Conservation (phyloP, 371 early-diverging fungal genomes). For the Saksenaea vasiformis region DNA sequence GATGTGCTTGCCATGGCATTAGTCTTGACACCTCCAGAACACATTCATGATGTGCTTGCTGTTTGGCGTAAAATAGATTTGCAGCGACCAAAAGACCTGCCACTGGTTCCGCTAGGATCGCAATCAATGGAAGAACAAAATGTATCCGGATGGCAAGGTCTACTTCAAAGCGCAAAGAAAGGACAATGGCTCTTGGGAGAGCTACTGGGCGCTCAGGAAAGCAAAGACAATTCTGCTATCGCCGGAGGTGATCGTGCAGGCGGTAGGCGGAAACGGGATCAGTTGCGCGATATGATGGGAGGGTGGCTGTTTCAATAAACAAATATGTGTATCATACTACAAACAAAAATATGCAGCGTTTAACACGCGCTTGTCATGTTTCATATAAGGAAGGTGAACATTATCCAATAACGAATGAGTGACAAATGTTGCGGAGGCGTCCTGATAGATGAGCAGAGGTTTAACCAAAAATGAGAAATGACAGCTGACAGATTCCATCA, state of each 20-base stretch:
- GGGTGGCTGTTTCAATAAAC: conserved; percentile 18
- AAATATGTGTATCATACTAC: conserved; percentile 6
- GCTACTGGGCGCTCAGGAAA: conserved; percentile 9
- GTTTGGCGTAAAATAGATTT: conserved; percentile 60
- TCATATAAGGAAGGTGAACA: too few species aligned
- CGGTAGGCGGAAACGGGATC: conserved; percentile 19
- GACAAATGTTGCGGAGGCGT: too few species aligned
- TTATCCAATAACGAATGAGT: too few species aligned
- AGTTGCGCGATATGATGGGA: conserved; percentile 20
- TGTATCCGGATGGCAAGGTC: conserved; percentile 26
- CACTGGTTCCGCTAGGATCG: conserved; percentile 7
- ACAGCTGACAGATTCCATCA: too few species aligned
- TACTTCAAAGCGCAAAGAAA: conserved; percentile 31
- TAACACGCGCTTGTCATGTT: too few species aligned
- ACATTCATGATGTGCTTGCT: conserved; percentile 54
- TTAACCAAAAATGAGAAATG: too few species aligned
- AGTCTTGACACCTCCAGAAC: conserved; percentile 59
- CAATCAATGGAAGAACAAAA: conserved; percentile 13
- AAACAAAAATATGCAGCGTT: not conserved
- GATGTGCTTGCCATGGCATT: conserved; percentile 65
- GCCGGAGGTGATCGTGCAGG: conserved; percentile 10
- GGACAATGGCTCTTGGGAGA: conserved; percentile 32
- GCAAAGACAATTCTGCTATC: not conserved
- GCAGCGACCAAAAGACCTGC: conserved; percentile 19
- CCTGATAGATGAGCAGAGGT: too few species aligned